Evolutionary conservation across 148 eudicot species (phyloP), one percentile per base, ranked within the genome.

Genomic region (Vaccinium corymbosum): DNA sequence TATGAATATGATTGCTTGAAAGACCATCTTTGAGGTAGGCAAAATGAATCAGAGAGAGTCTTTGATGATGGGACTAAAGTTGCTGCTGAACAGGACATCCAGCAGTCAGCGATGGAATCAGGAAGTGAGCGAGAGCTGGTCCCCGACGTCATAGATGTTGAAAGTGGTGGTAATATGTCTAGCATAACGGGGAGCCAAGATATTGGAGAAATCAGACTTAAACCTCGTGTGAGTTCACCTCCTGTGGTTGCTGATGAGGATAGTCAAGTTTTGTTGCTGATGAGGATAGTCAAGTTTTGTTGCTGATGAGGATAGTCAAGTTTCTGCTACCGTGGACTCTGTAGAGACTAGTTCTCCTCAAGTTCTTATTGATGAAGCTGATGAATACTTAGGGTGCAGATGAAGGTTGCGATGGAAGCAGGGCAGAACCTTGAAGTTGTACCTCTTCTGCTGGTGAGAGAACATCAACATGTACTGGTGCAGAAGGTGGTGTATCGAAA

Each of bases 101-200:
- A 90, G 80, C 90, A 86, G 7, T 82, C 87, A 9, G 87, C 78
- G 16, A n/a, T 79, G 57, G 92, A 90, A 75, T 85, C 79, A 35
- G 89, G 82, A 27, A 87, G 84, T 80, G 97, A 96, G 51, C 85
- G 82, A 84, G 99, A 96, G 85, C 64, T 93, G 81, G 83, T 71
- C 79, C 83, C 91, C 9, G 95, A 90, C 74, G 85, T 80, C 79
- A 86, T 84, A 22, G 89, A 90, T 74, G 66, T 83, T 74, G 97
- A 90, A 27, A 91, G 83, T 64, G 94, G 84, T 68, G 92, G 82
- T 82, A 92, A 81, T 74, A 76, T 68, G 77, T 79, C 85, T 56
- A 61, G 82, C n/a, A 50, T 81, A 62, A 74, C 49, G 12, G 93
- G 84, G 81, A 80, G 87, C 83, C 92, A 87, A 77, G 93, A 86